Conservation (phyloP, 83 land plant genomes). For the Isoetes engelmannii region DNA sequence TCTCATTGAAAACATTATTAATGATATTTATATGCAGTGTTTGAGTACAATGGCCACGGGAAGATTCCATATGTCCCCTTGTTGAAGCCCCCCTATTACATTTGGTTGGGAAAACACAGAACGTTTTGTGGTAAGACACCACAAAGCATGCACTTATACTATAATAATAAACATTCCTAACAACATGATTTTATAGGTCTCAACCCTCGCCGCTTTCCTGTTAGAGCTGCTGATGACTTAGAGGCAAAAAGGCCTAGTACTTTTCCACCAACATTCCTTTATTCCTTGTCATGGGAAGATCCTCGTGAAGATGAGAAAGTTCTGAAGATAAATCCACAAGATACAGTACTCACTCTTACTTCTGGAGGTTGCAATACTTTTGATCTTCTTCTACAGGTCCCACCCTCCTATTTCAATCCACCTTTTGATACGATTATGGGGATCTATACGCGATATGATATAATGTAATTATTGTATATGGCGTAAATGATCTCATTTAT, state of each 20-base stretch:
- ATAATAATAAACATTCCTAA: too few relatives aligned
- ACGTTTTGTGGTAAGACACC: not conserved
- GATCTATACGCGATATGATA: not conserved
- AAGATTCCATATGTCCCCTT: slow-evolving; percentile 37
- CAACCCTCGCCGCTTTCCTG: slow-evolving; percentile 3
- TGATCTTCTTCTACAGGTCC: slow-evolving; percentile 11
- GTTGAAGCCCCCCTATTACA: slow-evolving; percentile 33
- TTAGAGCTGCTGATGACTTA: slow-evolving; percentile 14
- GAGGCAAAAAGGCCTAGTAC: slow-evolving; percentile 13
- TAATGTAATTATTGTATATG: not conserved
- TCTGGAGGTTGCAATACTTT: slow-evolving; percentile 12
- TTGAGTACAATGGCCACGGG: slow-evolving; percentile 28
- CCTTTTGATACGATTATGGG: not conserved
- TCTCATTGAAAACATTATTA: not conserved
- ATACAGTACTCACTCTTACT: slow-evolving; percentile 12
- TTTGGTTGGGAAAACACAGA: slow-evolving; percentile 24
- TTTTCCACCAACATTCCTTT: slow-evolving; percentile 12
- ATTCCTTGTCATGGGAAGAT: slow-evolving; percentile 15
- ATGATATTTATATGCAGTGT: slow-evolving; percentile 19
- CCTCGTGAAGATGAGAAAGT: slow-evolving; percentile 17
- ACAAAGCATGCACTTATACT: too few relatives aligned
- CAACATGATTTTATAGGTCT: not conserved
- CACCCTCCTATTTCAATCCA: not conserved
- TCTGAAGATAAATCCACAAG: slow-evolving; percentile 5
- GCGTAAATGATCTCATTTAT: not conserved